Evolutionary conservation across 2,329 filamentous ascomycete species (phyloP).

Genomic region (Escovopsis sp.): DNA sequence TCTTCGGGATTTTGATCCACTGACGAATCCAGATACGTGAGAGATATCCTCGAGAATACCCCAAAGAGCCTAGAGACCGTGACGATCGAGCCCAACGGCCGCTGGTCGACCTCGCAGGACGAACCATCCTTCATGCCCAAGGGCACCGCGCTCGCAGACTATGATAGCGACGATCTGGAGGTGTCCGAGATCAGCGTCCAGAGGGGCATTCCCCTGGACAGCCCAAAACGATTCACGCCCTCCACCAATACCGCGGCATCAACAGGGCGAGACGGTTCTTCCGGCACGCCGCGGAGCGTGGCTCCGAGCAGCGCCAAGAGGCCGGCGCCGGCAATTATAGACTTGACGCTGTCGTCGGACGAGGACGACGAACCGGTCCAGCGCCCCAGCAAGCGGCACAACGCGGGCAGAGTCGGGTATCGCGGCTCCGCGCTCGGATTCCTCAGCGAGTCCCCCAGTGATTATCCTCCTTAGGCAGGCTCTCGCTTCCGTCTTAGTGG

Average conservation of each 20-base stretch:
- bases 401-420: constrained; percentile 13
- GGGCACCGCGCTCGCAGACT: constrained; percentile 13
- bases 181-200: constrained; percentile 29
- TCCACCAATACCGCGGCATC: constrained; percentile 24
- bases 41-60: constrained; percentile 69
- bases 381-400: constrained; percentile 34
- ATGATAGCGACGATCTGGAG: constrained; percentile 36
- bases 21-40: constrained; percentile 51
- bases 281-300: constrained; percentile 19
- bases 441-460: constrained; percentile 4
- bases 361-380: constrained; percentile 33
- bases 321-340: constrained; percentile 38
- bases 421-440: constrained; percentile 5
- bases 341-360: constrained; percentile 42
- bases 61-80: constrained; percentile 63
- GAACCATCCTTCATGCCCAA: constrained; percentile 15
- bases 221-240: constrained; percentile 21
- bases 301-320: constrained; percentile 31
- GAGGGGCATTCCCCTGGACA: constrained; percentile 20
- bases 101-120: constrained; percentile 42
- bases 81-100: constrained; percentile 74
- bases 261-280: constrained; percentile 19
- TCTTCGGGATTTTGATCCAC: neutral
- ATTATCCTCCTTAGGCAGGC: constrained; percentile 2
- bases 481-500: neutral